Conservation (phyloP, 768 basidiomycete species). For the Rhizopogon vinicolor region DNA sequence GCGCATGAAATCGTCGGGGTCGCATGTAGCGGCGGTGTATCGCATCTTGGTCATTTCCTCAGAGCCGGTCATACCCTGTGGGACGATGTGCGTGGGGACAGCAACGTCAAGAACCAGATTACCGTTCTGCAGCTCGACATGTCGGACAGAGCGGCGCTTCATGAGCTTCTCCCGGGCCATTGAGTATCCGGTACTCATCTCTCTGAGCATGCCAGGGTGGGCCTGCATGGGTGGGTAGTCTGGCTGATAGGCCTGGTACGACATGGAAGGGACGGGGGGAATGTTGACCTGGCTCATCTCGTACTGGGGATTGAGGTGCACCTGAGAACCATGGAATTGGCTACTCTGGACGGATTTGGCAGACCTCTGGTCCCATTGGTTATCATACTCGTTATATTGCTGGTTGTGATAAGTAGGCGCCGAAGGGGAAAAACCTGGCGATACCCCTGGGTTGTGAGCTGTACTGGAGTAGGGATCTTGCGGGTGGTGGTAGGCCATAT, state of each 20-base stretch:
- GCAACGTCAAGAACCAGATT: conserved; percentile 83
- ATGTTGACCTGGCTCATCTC: conserved; percentile 49
- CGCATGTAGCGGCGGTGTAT: conserved; percentile 86
- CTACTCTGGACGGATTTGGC: conserved; percentile 61
- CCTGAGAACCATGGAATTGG: conserved; percentile 60
- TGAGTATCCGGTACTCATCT: conserved; percentile 54
- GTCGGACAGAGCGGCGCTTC: conserved; percentile 73
- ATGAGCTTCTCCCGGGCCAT: conserved; percentile 74
- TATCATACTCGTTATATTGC: conserved; percentile 37
- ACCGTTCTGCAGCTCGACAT: conserved; percentile 76
- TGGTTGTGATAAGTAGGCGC: conserved; percentile 26
- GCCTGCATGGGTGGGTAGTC: conserved; percentile 61
- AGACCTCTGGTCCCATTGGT: conserved; percentile 48
- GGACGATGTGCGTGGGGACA: conserved; percentile 75
- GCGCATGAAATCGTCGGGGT: conserved; percentile 83
- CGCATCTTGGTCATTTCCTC: conserved; percentile 84
- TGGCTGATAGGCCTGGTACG: conserved; percentile 35
- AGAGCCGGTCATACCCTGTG: conserved; percentile 51
- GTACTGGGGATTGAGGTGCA: conserved; percentile 60
- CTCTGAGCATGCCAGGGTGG: conserved; percentile 43
- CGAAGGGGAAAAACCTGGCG: conserved; percentile 33
- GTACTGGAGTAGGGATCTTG: conserved; percentile 45
- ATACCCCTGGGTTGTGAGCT: conserved; percentile 19
- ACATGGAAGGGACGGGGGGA: conserved; percentile 54
- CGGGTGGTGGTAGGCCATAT: conserved; percentile 49